Evolutionary conservation across 2,329 filamentous ascomycete genomes (phyloP).

Genomic region (Ceratocystis ficicola): DNA sequence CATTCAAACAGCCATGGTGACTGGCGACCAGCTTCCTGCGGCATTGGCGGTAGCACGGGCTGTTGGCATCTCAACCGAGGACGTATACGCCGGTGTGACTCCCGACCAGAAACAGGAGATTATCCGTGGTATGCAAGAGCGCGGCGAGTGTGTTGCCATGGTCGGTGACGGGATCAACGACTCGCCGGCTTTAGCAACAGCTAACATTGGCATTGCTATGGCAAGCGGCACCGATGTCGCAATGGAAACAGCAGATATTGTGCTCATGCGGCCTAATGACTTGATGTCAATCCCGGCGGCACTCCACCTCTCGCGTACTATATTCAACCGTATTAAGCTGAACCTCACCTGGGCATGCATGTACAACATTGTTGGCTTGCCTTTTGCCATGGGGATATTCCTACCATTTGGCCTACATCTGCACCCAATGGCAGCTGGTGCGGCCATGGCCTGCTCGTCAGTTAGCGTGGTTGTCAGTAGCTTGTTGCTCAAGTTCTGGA

Average conservation of each 20-base stretch:
- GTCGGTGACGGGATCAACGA: slow-evolving; percentile 98
- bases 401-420: slow-evolving; percentile 76
- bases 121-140: slow-evolving; percentile 60
- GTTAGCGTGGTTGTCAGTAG: slow-evolving; percentile 81
- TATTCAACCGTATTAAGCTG: slow-evolving; percentile 86
- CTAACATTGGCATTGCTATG: slow-evolving; percentile 86
- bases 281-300: slow-evolving; percentile 86
- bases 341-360: slow-evolving; percentile 87
- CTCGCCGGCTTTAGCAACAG: slow-evolving; percentile 84
- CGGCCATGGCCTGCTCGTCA: slow-evolving; percentile 82
- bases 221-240: slow-evolving; percentile 89
- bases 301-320: slow-evolving; percentile 66
- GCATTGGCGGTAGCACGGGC: slow-evolving; percentile 70
- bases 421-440: slow-evolving; percentile 87
- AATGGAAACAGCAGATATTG: slow-evolving; percentile 92
- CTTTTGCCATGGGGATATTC: slow-evolving; percentile 95
- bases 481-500: slow-evolving; percentile 77
- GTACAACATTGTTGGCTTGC: slow-evolving; percentile 84
- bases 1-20: slow-evolving; percentile 81
- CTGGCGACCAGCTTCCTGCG: slow-evolving; percentile 77
- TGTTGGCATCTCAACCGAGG: slow-evolving; percentile 63
- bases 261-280: slow-evolving; percentile 86
- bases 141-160: slow-evolving; percentile 79
- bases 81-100: slow-evolving; percentile 77
- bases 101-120: slow-evolving; percentile 87